These are phyloP conservation scores for Novakomyces olei DNA, from an alignment of 805 yeast genomes.

Conservation along the genomic window DNA sequence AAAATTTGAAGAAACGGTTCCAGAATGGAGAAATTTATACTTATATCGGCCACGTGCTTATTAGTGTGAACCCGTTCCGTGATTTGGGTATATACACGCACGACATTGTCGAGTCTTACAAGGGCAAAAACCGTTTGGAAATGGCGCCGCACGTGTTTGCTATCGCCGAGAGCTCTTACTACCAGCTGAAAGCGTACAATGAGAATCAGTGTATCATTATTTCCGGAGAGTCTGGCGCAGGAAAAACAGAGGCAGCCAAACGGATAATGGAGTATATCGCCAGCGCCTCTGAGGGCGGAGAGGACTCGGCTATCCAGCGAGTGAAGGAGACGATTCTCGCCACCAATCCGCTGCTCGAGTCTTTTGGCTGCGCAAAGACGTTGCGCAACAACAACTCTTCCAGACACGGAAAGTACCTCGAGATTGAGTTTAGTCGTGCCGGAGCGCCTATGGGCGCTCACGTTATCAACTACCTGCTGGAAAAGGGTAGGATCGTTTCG, in stretches of 20 bases:
- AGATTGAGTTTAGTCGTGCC: slow-evolving; percentile 60
- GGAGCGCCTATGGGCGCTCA: slow-evolving; percentile 88
- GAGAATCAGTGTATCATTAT: slow-evolving; percentile 95
- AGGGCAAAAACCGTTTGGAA: slow-evolving; percentile 83
- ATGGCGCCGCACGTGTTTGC: slow-evolving; percentile 92
- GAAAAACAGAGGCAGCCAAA: slow-evolving; percentile 93
- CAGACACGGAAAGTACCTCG: slow-evolving; percentile 82
- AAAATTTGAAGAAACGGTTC: slow-evolving; percentile 72
- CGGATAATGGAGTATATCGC: slow-evolving; percentile 82
- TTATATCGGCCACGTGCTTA: slow-evolving; percentile 80
- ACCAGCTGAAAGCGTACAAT: slow-evolving; percentile 77
- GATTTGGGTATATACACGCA: slow-evolving; percentile 90
- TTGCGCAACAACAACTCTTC: slow-evolving; percentile 74
- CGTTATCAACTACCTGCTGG: slow-evolving; percentile 82
- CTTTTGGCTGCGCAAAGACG: slow-evolving; percentile 87
- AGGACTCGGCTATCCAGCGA: slow-evolving; percentile 45
- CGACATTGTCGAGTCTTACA: slow-evolving; percentile 48
- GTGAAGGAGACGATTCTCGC: slow-evolving; percentile 96
- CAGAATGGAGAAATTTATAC: slow-evolving; percentile 79
- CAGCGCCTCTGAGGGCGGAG: slow-evolving; percentile 29
- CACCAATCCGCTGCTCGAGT: slow-evolving; percentile 76
- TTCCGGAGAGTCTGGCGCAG: slow-evolving; percentile 97
- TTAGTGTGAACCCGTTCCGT: slow-evolving; percentile 88
- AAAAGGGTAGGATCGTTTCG: slow-evolving; percentile 90
- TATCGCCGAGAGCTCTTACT: slow-evolving; percentile 91